phyloP scores from a whole-genome alignment of 192 early-diverging fungal species.

The Chytriomyces sp. region DNA sequence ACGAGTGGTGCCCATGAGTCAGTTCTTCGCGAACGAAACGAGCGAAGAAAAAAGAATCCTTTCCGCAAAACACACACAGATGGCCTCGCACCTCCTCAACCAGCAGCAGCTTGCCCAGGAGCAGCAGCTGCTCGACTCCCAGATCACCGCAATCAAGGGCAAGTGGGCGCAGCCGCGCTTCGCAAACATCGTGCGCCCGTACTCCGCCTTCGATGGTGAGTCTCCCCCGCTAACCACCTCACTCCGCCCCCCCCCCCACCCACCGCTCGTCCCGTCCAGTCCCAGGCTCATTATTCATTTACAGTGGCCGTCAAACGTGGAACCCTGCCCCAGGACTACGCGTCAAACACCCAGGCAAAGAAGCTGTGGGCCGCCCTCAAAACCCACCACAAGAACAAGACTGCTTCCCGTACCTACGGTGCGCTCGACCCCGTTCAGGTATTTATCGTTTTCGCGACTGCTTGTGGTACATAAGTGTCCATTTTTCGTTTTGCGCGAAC shows the following conservation, averaged over 20 bases:
- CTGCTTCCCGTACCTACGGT: constrained; percentile 91
- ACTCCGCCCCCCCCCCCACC: neutral
- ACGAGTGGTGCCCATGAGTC: neutral
- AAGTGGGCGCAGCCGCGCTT: constrained; percentile 91
- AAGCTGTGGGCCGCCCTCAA: constrained; percentile 88
- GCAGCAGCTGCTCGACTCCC: constrained; percentile 71
- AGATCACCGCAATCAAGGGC: constrained; percentile 80
- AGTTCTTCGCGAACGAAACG: neutral
- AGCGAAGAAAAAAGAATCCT: neutral
- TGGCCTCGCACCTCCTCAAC: constrained; percentile 8
- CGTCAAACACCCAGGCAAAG: constrained; percentile 87
- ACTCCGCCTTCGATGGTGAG: constrained; percentile 61
- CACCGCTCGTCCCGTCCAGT: neutral
- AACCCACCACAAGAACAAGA: constrained; percentile 73
- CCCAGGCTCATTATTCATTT: neutral
- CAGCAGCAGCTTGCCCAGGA: constrained; percentile 37
- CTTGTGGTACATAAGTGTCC: neutral
- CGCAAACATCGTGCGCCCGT: constrained; percentile 79
- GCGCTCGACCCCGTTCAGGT: constrained; percentile 83
- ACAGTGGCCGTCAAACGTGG: constrained; percentile 89
- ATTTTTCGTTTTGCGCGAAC: neutral
- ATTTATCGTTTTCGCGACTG: too few species aligned
- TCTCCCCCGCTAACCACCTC: neutral
- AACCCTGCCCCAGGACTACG: constrained; percentile 68
- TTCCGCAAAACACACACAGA: neutral